phyloP scores from a whole-genome alignment of 2,329 filamentous ascomycete species.

The Colletotrichum higginsianum region DNA sequence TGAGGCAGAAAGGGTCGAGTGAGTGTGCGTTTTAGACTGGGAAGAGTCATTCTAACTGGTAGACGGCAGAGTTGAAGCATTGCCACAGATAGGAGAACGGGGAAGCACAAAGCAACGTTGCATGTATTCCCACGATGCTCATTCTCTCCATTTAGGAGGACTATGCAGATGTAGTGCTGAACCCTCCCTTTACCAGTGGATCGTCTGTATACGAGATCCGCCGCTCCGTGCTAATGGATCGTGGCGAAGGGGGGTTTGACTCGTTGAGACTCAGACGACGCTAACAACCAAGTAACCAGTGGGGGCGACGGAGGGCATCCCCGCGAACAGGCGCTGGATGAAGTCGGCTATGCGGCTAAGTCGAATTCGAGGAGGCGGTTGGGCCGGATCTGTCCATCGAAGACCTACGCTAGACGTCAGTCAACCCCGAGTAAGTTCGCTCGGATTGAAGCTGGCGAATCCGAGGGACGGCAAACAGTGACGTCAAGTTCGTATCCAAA shows the following conservation, averaged over 20 bases:
- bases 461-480: background rate
- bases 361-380: no score
- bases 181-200: background rate
- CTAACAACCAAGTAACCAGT: background rate
- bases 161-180: background rate
- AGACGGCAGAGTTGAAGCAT: background rate
- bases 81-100: background rate
- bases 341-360: background rate
- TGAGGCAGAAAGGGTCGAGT: background rate
- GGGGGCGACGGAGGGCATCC: background rate
- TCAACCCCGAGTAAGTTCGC: background rate
- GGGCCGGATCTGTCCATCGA: background rate
- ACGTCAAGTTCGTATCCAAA: background rate
- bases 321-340: background rate
- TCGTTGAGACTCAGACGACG: background rate
- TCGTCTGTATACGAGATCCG: background rate
- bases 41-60: background rate
- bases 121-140: background rate
- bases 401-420: background rate
- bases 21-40: background rate
- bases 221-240: background rate
- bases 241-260: background rate
- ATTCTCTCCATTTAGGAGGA: no score
- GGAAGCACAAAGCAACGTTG: background rate
- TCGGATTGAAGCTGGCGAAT: background rate